Evolutionary conservation across 2,329 filamentous ascomycete genomes (phyloP).

Genomic region (Colletotrichum graminicola): DNA sequence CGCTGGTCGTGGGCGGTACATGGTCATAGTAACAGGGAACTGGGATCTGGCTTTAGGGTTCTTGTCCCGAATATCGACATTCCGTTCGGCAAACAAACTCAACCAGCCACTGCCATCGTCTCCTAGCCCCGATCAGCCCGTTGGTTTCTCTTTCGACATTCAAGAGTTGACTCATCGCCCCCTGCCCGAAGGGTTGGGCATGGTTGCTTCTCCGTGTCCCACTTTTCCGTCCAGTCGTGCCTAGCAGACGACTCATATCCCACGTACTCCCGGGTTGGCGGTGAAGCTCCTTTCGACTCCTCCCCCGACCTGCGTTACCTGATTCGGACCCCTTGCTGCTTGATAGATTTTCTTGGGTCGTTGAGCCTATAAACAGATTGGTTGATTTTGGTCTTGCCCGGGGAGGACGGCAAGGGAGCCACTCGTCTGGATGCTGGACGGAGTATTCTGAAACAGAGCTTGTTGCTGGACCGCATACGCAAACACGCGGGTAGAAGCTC

Average conservation of each 20-base stretch:
- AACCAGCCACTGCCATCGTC: conserved; percentile 28
- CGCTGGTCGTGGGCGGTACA: conserved; percentile 11
- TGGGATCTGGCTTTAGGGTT: conserved; percentile 30
- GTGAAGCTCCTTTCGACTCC: conserved; percentile 44
- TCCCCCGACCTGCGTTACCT: conserved; percentile 27
- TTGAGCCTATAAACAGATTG: conserved; percentile 25
- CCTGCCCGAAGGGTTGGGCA: conserved; percentile 43
- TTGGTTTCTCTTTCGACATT: conserved; percentile 5
- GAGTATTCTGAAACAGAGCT: conserved; percentile 42
- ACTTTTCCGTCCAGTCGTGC: conserved; percentile 40
- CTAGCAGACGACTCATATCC: conserved; percentile 38
- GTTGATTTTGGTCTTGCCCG: conserved; percentile 11
- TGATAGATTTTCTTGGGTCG: conserved; percentile 17
- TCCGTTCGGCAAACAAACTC: conserved; percentile 15
- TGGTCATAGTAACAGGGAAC: conserved; percentile 25
- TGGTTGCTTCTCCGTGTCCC: conserved; percentile 40
- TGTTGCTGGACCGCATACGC: conserved; percentile 30
- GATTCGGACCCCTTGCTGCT: conserved; percentile 34
- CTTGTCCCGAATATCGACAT: conserved; percentile 2
- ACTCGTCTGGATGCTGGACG: conserved; percentile 31
- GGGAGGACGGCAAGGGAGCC: conserved; percentile 8
- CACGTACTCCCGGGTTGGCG: conserved; percentile 38
- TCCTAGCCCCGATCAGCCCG: conserved; percentile 13
- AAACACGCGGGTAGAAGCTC: conserved; percentile 23
- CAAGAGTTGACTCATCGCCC: conserved; percentile 42